Evolutionary conservation across 257 asterid species (phyloP).

Genomic region (Nicotiana attenuata): DNA sequence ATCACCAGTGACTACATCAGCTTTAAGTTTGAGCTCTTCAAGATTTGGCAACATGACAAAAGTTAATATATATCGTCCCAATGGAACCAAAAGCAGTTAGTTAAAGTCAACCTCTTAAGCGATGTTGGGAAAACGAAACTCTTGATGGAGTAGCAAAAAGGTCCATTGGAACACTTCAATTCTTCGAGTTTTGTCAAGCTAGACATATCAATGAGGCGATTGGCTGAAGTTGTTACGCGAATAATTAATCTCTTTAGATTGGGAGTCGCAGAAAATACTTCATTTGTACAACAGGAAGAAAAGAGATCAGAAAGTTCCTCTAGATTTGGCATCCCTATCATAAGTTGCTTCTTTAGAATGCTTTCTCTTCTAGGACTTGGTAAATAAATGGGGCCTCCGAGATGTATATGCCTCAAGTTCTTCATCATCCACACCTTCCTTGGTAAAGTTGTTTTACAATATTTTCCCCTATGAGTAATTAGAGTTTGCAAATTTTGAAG

Average conservation of each 20-base stretch:
- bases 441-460: background rate
- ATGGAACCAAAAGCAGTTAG: fast-evolving
- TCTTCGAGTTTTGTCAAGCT: background rate
- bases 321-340: too few relatives aligned
- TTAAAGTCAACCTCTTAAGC: background rate
- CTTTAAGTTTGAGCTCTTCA: background rate
- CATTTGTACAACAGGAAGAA: background rate
- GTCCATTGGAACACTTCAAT: too few relatives aligned
- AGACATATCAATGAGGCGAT: background rate
- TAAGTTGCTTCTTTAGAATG: too few relatives aligned
- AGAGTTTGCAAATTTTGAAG: background rate
- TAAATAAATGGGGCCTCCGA: background rate
- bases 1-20: too few relatives aligned
- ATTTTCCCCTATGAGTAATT: background rate
- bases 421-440: background rate
- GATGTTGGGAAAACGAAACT: background rate
- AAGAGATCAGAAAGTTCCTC: background rate
- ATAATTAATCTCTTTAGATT: background rate
- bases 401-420: background rate
- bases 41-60: background rate
- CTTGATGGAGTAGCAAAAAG: too few relatives aligned
- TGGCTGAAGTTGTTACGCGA: background rate
- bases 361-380: background rate
- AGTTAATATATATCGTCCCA: background rate
- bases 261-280: background rate